Evolutionary conservation across 1,284 basidiomycete species (phyloP), one percentile per base, ranked within the genome.

Genomic region (Uromyces viciae-fabae): DNA sequence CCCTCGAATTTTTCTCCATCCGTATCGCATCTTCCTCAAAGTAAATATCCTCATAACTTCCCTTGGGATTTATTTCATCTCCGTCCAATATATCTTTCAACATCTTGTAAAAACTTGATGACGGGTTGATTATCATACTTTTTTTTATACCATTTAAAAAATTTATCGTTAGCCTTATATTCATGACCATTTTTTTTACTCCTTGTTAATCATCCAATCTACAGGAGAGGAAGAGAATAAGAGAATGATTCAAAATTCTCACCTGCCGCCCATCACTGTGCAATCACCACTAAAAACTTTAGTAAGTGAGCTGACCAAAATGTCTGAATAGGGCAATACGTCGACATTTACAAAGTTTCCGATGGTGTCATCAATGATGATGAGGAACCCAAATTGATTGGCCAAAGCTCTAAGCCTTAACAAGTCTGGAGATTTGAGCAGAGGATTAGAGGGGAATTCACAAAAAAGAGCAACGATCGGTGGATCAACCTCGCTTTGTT

Each of bases 261-360:
- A 94, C 94, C 92, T 93, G 83, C 96, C 96, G 75, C 96, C 96
- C 96, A 99, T 98, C 79, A 96, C 95, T 85, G 99, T 99, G 42
- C 92, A 90, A 81, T 94, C 93, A 2, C 96, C 96, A 82, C 93
- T 95, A 87, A 99, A 99, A 33, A 99, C 90, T 88, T 99, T 99
- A 66, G 93, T 93, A 84, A 99, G 87, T 85, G 93, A 95, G 84
- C 93, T 94, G 74, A 93, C 95, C n/a, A 98, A 91, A 38, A 99
- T 90, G 86, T 99, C 97, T 1, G 92, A 93, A 83, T 91, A 94
- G 3, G 92, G 92, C 3, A 97, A 88, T 5, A 97, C 93, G 84
- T 97, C 92, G 64, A 99, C 94, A 84, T 99, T 99, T 83, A 94
- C 90, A 84, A 97, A 96, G 86, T 95, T 98, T 42, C 96, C 96